Percentiles rank a stretch among this genome's conserved stretches.
These are phyloP conservation scores for Phylloporus sp. DNA, from an alignment of 768 basidiomycete genomes.

Conservation along the genomic window DNA sequence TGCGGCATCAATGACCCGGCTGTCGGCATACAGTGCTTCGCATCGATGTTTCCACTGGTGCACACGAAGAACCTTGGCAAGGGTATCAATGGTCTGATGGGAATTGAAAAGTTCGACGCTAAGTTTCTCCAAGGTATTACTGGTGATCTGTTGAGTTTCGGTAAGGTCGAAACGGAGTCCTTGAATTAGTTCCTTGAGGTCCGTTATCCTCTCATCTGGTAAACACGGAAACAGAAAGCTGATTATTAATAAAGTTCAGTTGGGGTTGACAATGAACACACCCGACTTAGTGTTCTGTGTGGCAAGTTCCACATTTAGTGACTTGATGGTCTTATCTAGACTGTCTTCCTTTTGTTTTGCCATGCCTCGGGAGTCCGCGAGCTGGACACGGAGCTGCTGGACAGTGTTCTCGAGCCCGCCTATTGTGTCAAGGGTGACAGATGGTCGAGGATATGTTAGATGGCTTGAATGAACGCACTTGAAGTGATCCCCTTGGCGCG, in stretches of 20 bases:
- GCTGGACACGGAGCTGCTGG: background rate
- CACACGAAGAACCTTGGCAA: background rate
- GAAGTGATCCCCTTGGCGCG: background rate
- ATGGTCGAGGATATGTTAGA: no score
- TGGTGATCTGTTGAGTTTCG: no score
- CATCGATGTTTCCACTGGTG: conserved; percentile 7
- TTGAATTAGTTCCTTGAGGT: background rate
- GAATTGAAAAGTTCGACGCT: background rate
- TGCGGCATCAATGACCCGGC: background rate
- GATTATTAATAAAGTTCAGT: background rate
- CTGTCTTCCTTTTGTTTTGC: background rate
- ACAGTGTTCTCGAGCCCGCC: background rate
- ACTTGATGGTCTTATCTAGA: background rate
- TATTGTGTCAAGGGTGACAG: no score
- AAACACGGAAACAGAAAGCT: background rate
- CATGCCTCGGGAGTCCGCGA: background rate
- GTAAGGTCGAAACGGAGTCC: background rate
- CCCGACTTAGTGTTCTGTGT: background rate
- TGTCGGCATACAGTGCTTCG: background rate
- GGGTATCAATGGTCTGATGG: background rate
- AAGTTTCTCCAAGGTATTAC: no score
- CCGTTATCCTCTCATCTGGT: background rate
- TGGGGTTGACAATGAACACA: background rate
- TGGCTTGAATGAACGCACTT: background rate
- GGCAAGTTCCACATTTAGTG: background rate